Evolutionary conservation across 2,329 filamentous ascomycete genomes (phyloP).

Genomic region (Penicillium occitanis): DNA sequence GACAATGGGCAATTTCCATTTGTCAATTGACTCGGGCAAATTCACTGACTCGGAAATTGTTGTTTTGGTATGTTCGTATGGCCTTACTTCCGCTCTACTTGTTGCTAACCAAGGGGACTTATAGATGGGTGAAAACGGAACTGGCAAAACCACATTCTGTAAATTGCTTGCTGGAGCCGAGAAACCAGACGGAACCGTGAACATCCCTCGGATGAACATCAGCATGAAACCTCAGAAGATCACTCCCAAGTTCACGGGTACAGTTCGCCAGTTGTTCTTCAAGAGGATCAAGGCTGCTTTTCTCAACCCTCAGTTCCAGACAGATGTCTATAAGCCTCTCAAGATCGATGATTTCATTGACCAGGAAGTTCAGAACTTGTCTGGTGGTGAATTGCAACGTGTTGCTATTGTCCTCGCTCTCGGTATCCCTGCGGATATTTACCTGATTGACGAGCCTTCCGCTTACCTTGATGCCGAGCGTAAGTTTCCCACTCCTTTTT

Average conservation of each 20-base stretch:
- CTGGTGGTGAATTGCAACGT: conserved; percentile 98
- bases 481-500: not conserved
- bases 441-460: conserved; percentile 95
- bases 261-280: conserved; percentile 96
- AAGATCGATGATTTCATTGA: conserved; percentile 99
- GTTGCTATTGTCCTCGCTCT: conserved; percentile 97
- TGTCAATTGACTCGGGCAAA: conserved; percentile 75
- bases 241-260: conserved; percentile 95
- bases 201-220: conserved; percentile 91
- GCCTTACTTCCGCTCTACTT: not conserved
- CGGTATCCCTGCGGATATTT: conserved; percentile 93
- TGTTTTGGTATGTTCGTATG: conserved; percentile 63
- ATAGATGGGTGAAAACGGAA: conserved; percentile 95
- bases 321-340: conserved; percentile 98
- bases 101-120: not conserved
- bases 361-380: conserved; percentile 98
- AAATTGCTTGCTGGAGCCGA: conserved; percentile 89
- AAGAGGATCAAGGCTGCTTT: conserved; percentile 99
- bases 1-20: conserved; percentile 83
- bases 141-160: conserved; percentile 99
- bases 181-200: conserved; percentile 78
- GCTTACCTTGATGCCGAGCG: conserved; percentile 96
- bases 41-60: conserved; percentile 99
- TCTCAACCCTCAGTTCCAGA: conserved; percentile 97
- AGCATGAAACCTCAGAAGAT: conserved; percentile 99